phyloP scores from a whole-genome alignment of 179 eudicot species.

The Actinidia arguta region DNA sequence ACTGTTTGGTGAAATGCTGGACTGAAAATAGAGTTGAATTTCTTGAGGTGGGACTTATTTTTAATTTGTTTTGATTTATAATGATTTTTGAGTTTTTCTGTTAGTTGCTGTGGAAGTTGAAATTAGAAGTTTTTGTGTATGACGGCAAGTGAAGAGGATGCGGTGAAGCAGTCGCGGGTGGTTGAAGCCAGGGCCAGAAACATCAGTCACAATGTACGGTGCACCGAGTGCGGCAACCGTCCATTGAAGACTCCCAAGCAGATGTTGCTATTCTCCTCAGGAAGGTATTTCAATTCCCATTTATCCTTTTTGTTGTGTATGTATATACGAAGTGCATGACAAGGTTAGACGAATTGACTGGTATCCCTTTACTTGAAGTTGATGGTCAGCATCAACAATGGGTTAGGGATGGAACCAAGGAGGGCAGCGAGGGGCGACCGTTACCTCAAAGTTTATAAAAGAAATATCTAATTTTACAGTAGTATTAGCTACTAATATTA shows the following conservation, averaged over 20 bases:
- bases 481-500: too few species aligned
- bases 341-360: background rate
- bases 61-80: background rate
- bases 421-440: too few species aligned
- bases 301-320: background rate
- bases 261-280: constrained; percentile 93
- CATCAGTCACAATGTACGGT: constrained; percentile 97
- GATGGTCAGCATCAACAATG: background rate
- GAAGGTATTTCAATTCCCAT: constrained; percentile 34
- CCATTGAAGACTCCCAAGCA: constrained; percentile 99
- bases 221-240: constrained; percentile 99
- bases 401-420: too few species aligned
- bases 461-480: too few species aligned
- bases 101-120: constrained; percentile 8
- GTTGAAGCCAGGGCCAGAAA: constrained; percentile 93
- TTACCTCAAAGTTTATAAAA: too few species aligned
- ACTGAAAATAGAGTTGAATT: background rate
- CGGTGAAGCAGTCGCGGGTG: constrained; percentile 58
- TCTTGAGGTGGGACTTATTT: background rate
- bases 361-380: background rate
- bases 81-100: background rate
- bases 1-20: constrained; percentile 33
- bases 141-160: constrained; percentile 70
- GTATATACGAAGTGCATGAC: background rate
- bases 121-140: background rate